Percentiles rank a stretch among this genome's conserved stretches.
Evolutionary conservation across 2,329 filamentous ascomycete species (phyloP).

Genomic region (Talaromyces sp.): DNA sequence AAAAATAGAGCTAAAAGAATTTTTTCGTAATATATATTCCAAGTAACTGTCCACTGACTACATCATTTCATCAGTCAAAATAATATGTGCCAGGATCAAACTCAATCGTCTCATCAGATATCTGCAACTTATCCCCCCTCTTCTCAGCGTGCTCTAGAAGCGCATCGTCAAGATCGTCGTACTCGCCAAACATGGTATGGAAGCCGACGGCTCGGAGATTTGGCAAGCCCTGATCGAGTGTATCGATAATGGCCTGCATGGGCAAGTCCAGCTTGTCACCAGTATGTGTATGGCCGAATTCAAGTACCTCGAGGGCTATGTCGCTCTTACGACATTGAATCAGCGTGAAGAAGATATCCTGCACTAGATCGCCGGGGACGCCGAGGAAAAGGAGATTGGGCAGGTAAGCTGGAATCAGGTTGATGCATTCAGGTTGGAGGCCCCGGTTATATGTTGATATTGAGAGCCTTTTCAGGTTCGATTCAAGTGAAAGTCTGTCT

Average conservation of each 20-base stretch:
- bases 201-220: constrained; percentile 24
- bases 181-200: constrained; percentile 21
- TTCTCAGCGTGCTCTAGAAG: constrained; percentile 16
- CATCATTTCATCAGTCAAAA: constrained; percentile 5
- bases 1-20: background rate
- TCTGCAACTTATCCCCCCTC: background rate
- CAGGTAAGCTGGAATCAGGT: constrained; percentile 20
- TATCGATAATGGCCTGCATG: constrained; percentile 15
- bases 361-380: constrained; percentile 25
- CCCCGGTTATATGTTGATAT: constrained; percentile 19
- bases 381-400: constrained; percentile 23
- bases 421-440: constrained; percentile 21
- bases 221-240: constrained; percentile 17
- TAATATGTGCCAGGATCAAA: constrained; percentile 10
- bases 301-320: constrained; percentile 22
- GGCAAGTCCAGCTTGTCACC: constrained; percentile 17
- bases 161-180: constrained; percentile 23
- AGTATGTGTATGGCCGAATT: constrained; percentile 18
- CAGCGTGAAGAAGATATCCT: constrained; percentile 22
- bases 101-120: constrained; percentile 9
- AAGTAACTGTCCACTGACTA: background rate
- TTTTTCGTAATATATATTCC: background rate
- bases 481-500: constrained; percentile 16
- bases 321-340: constrained; percentile 10
- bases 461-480: constrained; percentile 19